Evolutionary conservation across 805 yeast genomes (phyloP), one percentile per base, ranked within the genome.

Genomic region (Monosporozyma yasuniensis): DNA sequence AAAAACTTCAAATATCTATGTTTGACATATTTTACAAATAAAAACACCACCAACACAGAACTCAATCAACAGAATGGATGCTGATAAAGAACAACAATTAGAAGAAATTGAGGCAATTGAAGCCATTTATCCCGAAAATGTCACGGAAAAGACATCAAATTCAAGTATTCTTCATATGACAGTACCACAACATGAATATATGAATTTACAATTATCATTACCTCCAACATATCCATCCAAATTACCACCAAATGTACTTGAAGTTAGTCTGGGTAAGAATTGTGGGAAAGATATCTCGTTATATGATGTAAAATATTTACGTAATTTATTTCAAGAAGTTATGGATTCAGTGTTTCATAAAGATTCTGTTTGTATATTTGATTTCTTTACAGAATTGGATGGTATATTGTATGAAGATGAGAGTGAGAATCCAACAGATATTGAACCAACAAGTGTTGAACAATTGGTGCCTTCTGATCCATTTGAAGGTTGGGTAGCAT

Each of bases 81-180:
- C 42, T 39, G 14, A 39, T 22, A 58, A 55, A 34, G 63, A 60
- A 43, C 59, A 57, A 44, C 34, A 55, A 6, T 61, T 61, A 19
- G 93, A 87, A 49, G 99, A 91, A 61, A 66, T 87, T 18, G 81
- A 78, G 38, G 91, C 96, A 11, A 80, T 91, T 10, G 84, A 87
- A 50, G 93, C 96, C 3, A 91, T 93, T 11, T 91, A 80, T 61
- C 96, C 96, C 0, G 85, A 75, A 14, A 72, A 79, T 39, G 63
- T 80, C 34, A 65, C 67, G 3, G 57, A 56, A 11, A 58, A 58
- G 32, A 50, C 67, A 23, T 65, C 67, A 22, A 71, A 69, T 25
- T 62, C 59, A 1, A 61, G 69, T 8, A 67, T 77, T 7, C 76
- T 76, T 21, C 52, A 54, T 43, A 70, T 84, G 12, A 67, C 68